Evolutionary conservation across 225 moss, liverwort and hornwort species (phyloP), one percentile per base, ranked within the genome.

Genomic region (Sphagnum contortum): DNA sequence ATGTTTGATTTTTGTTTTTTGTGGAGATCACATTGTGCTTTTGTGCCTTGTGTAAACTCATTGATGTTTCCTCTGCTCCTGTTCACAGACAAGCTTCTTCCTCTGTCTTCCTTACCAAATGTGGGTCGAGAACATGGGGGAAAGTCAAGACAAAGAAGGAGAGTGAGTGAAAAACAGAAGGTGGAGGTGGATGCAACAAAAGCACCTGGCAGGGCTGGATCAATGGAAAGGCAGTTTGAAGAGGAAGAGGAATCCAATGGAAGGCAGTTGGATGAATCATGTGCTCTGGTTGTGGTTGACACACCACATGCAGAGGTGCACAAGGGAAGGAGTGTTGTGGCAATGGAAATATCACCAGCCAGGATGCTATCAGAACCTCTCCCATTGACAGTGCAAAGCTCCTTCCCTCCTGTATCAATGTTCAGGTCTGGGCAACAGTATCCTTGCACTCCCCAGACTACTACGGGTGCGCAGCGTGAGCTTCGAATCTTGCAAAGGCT

Each of bases 401-500:
- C 64, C 44, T 58, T 48, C 48, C 59, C 48, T 71, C 64, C 59
- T 57, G 56, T 71, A 14, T 59, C 74, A 62, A 48, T 70, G 46
- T 72, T 73, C 64, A 89, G 89, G 76, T 71, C 74, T 48, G 82
- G 76, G 49, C 73, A 82, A 61, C 66, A 78, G 73, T 80, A 82
- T 79, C 68, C 84, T 55, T 71, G 64, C 52, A 80, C 78, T 53
- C 74, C 78, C 29, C 74, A 85, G 66, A 84, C 90, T 51, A 92
- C 92, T 64, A 96, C 94, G 47, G 81, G 90, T 64, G 85, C 87
- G 65, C 90, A 85, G 68, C 88, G 96, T 66, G 96, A 92, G 70
- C 80, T 83, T 61, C 96, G 92, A 59, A 89, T 96, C 45, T 68
- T 92, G 86, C 86, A 84, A 76, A 88, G 90, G 78, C 83, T 96